phyloP scores from a whole-genome alignment of 139 green algal genomes.

The Picocystis salinarum region DNA sequence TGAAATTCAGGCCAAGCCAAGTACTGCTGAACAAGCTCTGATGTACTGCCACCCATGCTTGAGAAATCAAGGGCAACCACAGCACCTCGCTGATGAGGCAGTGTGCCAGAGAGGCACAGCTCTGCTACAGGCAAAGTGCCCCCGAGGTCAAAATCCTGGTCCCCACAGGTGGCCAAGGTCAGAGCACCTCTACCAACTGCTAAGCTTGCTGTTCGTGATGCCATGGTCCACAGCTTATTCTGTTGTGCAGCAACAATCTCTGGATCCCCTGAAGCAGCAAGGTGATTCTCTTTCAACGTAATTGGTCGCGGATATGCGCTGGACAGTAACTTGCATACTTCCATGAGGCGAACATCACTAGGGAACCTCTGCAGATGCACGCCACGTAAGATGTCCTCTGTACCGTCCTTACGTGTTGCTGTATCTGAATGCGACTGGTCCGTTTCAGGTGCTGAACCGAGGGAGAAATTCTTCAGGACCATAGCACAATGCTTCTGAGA shows the following conservation, averaged over 20 bases:
- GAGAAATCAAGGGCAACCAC: constrained; percentile 34
- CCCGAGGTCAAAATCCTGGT: constrained; percentile 59
- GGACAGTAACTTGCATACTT: constrained; percentile 18
- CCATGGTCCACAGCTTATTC: constrained; percentile 36
- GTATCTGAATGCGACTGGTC: background rate
- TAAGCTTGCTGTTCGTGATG: constrained; percentile 53
- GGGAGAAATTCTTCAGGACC: constrained; percentile 1
- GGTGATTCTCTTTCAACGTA: constrained; percentile 21
- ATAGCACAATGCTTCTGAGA: too few relatives aligned
- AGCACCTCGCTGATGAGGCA: background rate
- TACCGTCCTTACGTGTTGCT: constrained; percentile 11
- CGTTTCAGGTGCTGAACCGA: background rate
- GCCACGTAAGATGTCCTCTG: constrained; percentile 14
- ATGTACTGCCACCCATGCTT: background rate
- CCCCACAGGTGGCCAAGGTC: constrained; percentile 33
- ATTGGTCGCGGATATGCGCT: constrained; percentile 12
- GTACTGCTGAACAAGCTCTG: constrained; percentile 5
- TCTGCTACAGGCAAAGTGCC: constrained; percentile 34
- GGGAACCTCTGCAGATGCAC: constrained; percentile 38
- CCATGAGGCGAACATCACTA: constrained; percentile 42
- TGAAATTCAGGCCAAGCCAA: constrained; percentile 90
- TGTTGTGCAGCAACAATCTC: constrained; percentile 18
- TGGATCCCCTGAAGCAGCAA: constrained; percentile 6
- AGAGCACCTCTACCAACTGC: constrained; percentile 59
- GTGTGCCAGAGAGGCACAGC: background rate